phyloP scores from a whole-genome alignment of 345 rosid genomes.

The Angophora floribunda region DNA sequence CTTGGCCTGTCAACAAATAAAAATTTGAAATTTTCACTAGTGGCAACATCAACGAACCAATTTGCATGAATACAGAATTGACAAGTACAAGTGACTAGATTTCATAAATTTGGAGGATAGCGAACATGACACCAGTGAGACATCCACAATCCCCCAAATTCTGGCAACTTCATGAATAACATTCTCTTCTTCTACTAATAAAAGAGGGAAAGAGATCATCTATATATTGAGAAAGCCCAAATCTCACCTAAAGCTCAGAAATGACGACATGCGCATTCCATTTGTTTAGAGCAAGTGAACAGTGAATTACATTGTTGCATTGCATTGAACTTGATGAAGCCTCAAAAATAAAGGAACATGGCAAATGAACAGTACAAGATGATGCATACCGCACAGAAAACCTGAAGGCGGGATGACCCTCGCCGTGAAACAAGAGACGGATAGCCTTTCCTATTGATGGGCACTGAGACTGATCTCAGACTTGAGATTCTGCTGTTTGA shows the following conservation, averaged over 20 bases:
- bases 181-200: neutral
- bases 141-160: neutral
- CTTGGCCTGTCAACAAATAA: slow-evolving; percentile 6
- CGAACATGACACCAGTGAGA: neutral
- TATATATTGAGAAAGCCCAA: neutral
- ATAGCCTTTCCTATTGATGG: slow-evolving; percentile 3
- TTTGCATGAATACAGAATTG: neutral
- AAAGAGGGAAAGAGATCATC: neutral
- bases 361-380: neutral
- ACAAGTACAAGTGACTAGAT: neutral
- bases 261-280: neutral
- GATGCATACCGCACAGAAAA: slow-evolving; percentile 19
- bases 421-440: slow-evolving; percentile 12
- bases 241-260: neutral
- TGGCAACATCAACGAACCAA: neutral
- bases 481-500: slow-evolving; percentile 4
- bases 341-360: neutral
- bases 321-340: neutral
- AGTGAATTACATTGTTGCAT: neutral
- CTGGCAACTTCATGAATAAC: neutral
- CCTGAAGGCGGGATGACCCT: slow-evolving; percentile 4
- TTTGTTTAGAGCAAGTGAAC: neutral
- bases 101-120: neutral
- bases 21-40: neutral
- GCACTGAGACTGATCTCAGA: slow-evolving; percentile 10